These are phyloP conservation scores for Citrus mangshanensis DNA, from an alignment of 345 rosid species.

Conservation along the genomic window DNA sequence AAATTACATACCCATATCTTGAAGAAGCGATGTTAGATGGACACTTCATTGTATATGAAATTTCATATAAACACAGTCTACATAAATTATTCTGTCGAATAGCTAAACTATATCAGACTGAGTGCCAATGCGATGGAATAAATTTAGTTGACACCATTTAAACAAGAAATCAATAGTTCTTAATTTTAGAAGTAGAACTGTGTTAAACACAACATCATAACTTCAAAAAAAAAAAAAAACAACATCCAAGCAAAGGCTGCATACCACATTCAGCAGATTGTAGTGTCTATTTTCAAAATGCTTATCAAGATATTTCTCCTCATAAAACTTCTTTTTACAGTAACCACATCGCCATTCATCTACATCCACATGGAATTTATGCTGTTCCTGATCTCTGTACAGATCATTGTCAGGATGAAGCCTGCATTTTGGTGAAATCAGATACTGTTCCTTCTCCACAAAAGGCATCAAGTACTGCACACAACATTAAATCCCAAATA, in stretches of 20 bases:
- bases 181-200: not conserved
- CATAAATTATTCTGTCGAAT: not conserved
- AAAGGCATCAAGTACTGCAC: constrained; percentile 64
- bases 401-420: constrained; percentile 55
- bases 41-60: not conserved
- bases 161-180: not conserved
- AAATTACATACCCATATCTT: not conserved
- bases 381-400: constrained; percentile 66
- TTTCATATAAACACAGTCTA: not conserved
- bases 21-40: not conserved
- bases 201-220: not conserved
- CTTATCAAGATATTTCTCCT: constrained; percentile 58
- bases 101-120: not conserved
- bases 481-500: not conserved
- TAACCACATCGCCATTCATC: constrained; percentile 69
- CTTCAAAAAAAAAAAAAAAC: not conserved
- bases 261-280: constrained; percentile 52
- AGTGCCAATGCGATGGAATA: not conserved
- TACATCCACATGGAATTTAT: constrained; percentile 47
- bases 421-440: constrained; percentile 44
- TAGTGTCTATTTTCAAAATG: constrained; percentile 65
- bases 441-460: constrained; percentile 48
- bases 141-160: not conserved
- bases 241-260: constrained; percentile 14
- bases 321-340: constrained; percentile 60